These are phyloP conservation scores for Emmonsiellopsis sp. DNA, from an alignment of 2,329 filamentous ascomycete genomes.

Conservation along the genomic window DNA sequence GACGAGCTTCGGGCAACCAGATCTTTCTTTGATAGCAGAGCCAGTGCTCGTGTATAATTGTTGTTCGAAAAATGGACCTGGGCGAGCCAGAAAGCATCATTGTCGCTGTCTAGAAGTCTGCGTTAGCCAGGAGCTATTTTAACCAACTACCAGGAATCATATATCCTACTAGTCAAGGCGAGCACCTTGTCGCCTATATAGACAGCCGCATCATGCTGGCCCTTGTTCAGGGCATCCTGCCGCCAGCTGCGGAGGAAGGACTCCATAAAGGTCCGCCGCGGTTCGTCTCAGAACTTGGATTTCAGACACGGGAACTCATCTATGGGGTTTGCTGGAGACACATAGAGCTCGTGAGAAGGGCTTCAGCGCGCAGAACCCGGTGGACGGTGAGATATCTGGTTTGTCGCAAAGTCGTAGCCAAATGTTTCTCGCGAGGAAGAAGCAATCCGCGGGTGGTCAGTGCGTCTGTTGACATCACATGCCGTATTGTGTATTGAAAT, in stretches of 20 bases:
- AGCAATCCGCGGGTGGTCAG: slow-evolving; percentile 2
- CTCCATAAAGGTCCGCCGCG: slow-evolving; percentile 55
- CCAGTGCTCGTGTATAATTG: slow-evolving; percentile 85
- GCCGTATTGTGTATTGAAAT: background rate
- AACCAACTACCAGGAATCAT: slow-evolving; percentile 4
- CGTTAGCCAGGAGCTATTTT: slow-evolving; percentile 5
- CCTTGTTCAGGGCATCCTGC: slow-evolving; percentile 88
- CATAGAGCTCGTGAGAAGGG: background rate
- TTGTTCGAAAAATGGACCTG: slow-evolving; percentile 94
- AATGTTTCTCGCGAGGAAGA: background rate
- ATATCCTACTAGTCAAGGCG: slow-evolving; percentile 66
- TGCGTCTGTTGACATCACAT: slow-evolving; percentile 4
- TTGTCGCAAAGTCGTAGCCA: slow-evolving; percentile 1
- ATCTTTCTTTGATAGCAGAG: slow-evolving; percentile 75
- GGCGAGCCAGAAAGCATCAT: slow-evolving; percentile 95
- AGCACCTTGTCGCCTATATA: slow-evolving; percentile 96
- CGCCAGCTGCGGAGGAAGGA: slow-evolving; percentile 88
- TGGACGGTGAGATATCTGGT: background rate
- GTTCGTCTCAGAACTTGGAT: background rate
- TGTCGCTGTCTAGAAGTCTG: slow-evolving; percentile 62
- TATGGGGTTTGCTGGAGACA: background rate
- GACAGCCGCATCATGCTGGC: slow-evolving; percentile 92
- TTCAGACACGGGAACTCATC: background rate
- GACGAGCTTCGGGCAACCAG: slow-evolving; percentile 72
- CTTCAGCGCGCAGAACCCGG: background rate